Evolutionary conservation across 106 monocot species (phyloP), one percentile per base, ranked within the genome.

Genomic region (Apostasia shenzhenica): DNA sequence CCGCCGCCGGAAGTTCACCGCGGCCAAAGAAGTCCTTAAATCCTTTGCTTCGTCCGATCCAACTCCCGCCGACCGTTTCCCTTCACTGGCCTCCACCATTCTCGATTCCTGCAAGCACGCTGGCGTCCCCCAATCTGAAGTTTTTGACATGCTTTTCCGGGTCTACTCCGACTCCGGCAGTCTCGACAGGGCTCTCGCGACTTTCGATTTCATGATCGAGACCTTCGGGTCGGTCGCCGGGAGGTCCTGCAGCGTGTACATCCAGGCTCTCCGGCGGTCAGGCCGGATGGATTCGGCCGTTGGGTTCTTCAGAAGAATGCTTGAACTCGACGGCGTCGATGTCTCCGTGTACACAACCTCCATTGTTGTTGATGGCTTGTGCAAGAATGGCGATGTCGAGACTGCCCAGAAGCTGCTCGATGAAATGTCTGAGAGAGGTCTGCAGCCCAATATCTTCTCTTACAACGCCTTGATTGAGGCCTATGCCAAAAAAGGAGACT

Each of bases 91-190:
- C 45, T 71, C 84, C 47, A 61, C 78, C n/a, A 66, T 88, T 55
- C 70, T 77, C 10, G 44, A 51, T 14, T 73, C 77, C 13, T 72
- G 77, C 80, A 61, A 39, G 3, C 26, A 49, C 41, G 53, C 73
- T 14, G 40, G 57, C 6, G 66, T 74, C 59, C 57, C 81, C 42
- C 46, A 68, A 40, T 2, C 71, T n/a, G 69, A 54, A 8, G 78
- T 69, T 45, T 60, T 89, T 63, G 89, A 92, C 81, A 82, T 92
- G 84, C 84, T 92, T 44, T 85, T 97, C 76, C 70, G 89, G 52
- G 84, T 82, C 10, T 97, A 89, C 67, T 77, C 89, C 1, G 84
- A 86, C 14, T 70, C 77, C 37, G 75, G 75, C 67, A 55, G 76
- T 43, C 64, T 73, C 56, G 80, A 67, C 10, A 40, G 57, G n/a